Percentiles rank a stretch among this genome's conserved stretches.
phyloP scores from a whole-genome alignment of 805 yeast species.

The Starmerella floricola region DNA sequence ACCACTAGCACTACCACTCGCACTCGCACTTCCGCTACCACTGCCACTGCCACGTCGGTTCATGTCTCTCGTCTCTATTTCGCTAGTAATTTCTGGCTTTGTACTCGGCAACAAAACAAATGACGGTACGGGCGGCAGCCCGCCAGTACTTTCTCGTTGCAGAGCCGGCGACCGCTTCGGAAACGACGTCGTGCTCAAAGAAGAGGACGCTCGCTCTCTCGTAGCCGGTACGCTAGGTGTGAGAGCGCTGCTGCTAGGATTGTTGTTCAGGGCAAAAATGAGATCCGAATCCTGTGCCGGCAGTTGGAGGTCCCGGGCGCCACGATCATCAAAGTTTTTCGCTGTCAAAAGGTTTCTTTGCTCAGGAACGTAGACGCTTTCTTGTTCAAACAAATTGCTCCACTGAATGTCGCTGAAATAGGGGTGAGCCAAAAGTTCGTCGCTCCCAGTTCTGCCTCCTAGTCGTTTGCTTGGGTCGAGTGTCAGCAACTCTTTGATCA shows the following conservation, averaged over 20 bases:
- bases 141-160: no score
- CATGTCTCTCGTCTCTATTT: no score
- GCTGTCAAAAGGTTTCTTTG: slow-evolving; percentile 74
- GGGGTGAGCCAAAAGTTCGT: slow-evolving; percentile 67
- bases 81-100: no score
- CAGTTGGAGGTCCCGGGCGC: slow-evolving; percentile 42
- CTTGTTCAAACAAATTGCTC: slow-evolving; percentile 60
- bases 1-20: background rate
- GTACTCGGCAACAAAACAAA: background rate
- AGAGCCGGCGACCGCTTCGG: no score
- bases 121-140: background rate
- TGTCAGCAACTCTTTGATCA: slow-evolving; percentile 50
- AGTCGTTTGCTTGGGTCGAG: slow-evolving; percentile 56
- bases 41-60: no score
- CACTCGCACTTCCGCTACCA: no score
- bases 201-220: no score
- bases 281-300: slow-evolving; percentile 16
- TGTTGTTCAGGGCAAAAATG: slow-evolving; percentile 4
- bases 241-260: background rate
- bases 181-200: no score
- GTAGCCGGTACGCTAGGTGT: no score
- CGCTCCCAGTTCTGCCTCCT: slow-evolving; percentile 57
- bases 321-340: slow-evolving; percentile 82
- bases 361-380: slow-evolving; percentile 68
- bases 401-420: slow-evolving; percentile 64